Evolutionary conservation across 2,329 filamentous ascomycete genomes (phyloP), one percentile per base, ranked within the genome.

Genomic region (Botrytis paeoniae): DNA sequence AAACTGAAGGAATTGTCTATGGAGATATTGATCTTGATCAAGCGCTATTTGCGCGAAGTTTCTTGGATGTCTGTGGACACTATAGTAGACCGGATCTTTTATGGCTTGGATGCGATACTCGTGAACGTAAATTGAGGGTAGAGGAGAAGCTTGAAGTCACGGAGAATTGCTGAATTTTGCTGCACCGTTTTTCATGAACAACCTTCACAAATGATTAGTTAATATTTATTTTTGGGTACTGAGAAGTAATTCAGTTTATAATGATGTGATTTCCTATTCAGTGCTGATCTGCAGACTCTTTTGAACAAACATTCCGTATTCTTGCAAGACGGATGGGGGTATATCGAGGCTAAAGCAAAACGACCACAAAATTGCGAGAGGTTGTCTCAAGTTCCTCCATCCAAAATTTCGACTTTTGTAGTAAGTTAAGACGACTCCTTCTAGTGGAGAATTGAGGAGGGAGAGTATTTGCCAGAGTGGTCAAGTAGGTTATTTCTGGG

Each of bases 1-100:
- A 7, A 29, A 63, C 48, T 20, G 65, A 68, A n/a, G 65, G 65
- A 16, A 68, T 68, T 32, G 32, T 68, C 18, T 68, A 57, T 41
- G 48, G 65, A 54, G 65, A 68, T 57, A 57, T 68, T 22, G 65
- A 70, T 63, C 25, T 70, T n/a, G 54, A 70, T 63, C 54, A 63
- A 43, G 68, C 68, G 22, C 25, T 70, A n/a, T 70, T 70, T 14
- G 43, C 68, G 39, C 54, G 68, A 8, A 70, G 68, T 48, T 70
- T 70, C 59, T 60, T 63, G 32, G 68, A 70, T 63, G 18, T 37
- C 3, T 70, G 68, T 70, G 54, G 68, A 8, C 68, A 70, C 20
- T 63, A 70, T 25, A 61, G 54, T 10, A 29, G 68, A 2, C 68
- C 68, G 5, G 68, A 70, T 63, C 68, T 70, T 63, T 3, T 70